A percentile compares a stretch with the other conserved stretches of the same genome.
These are phyloP conservation scores for Auriscalpium microsporum DNA, from an alignment of 768 basidiomycete species.

Conservation along the genomic window DNA sequence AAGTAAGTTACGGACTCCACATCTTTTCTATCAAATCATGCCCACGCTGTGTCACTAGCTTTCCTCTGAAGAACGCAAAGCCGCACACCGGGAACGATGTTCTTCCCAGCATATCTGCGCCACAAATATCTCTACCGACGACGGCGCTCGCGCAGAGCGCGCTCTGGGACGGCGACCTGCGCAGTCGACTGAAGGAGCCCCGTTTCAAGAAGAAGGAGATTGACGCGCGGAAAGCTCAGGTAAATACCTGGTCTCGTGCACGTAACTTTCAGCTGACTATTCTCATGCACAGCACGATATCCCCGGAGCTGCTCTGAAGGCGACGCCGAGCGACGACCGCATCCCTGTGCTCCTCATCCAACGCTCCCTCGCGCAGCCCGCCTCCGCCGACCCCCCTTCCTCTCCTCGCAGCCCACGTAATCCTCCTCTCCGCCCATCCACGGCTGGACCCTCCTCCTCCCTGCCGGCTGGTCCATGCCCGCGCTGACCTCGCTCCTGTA, in stretches of 20 bases:
- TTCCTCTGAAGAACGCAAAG: conserved; percentile 74
- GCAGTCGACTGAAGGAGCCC: conserved; percentile 48
- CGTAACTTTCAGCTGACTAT: background rate
- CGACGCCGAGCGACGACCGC: conserved; percentile 70
- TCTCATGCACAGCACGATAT: conserved; percentile 46
- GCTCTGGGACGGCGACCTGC: conserved; percentile 61
- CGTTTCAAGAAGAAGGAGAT: conserved; percentile 77
- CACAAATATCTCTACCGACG: conserved; percentile 44
- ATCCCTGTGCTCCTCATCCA: conserved; percentile 81
- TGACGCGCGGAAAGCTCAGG: conserved; percentile 74
- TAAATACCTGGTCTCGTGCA: conserved; percentile 20
- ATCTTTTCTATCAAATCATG: background rate
- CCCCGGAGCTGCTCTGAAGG: conserved; percentile 65
- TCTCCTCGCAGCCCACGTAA: conserved; percentile 1
- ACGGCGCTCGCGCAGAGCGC: conserved; percentile 51
- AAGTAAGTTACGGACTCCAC: conserved; percentile 39
- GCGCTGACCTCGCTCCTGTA: conserved; percentile 76
- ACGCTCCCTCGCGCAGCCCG: conserved; percentile 48
- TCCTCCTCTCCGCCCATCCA: conserved; percentile 35
- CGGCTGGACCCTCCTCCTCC: conserved; percentile 84
- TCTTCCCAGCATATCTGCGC: conserved; percentile 19
- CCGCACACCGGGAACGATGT: conserved; percentile 21
- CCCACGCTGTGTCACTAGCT: conserved; percentile 35
- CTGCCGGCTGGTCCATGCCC: conserved; percentile 85
- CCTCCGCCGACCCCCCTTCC: conserved; percentile 15